phyloP scores from a whole-genome alignment of 1,139 yeast genomes.

The Protomyces macrosporus region DNA sequence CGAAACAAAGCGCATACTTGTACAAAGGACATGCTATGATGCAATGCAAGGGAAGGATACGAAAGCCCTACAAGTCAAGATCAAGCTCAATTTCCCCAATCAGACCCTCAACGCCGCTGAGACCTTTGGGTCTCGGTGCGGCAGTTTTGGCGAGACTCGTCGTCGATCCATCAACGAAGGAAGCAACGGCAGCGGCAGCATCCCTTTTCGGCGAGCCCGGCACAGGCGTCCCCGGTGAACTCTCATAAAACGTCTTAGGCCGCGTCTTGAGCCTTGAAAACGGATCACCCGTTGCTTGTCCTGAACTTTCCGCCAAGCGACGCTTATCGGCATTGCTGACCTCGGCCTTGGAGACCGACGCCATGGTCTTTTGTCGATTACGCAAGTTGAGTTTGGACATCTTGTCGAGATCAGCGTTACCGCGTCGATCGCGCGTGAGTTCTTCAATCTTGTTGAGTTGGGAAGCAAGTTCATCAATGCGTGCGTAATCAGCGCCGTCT shows the following conservation, averaged over 20 bases:
- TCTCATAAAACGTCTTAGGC: conserved; percentile 70
- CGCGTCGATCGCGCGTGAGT: conserved; percentile 26
- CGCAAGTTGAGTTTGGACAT: conserved; percentile 69
- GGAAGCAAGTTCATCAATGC: conserved; percentile 51
- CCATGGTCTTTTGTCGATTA: conserved; percentile 74
- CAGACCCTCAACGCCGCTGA: conserved; percentile 18
- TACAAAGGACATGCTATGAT: not conserved
- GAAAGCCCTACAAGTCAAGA: conserved; percentile 10
- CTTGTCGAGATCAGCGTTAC: conserved; percentile 35
- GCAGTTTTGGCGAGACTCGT: not conserved
- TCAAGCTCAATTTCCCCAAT: conserved; percentile 22
- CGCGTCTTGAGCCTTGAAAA: conserved; percentile 83
- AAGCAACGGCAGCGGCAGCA: not conserved
- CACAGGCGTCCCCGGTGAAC: conserved; percentile 12
- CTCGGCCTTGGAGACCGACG: conserved; percentile 75
- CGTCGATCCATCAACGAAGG: too few species aligned
- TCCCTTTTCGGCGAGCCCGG: conserved; percentile 14
- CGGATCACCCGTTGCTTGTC: conserved; percentile 58
- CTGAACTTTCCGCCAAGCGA: conserved; percentile 39
- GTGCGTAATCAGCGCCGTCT: conserved; percentile 55
- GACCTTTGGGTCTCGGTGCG: not conserved
- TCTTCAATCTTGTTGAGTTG: conserved; percentile 43
- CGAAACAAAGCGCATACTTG: too few species aligned
- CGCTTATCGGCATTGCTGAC: conserved; percentile 55
- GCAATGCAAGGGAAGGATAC: not conserved